Percentiles rank a stretch among this genome's conserved stretches.
Evolutionary conservation across 2,329 filamentous ascomycete species (phyloP).

Genomic region (Sphaceloma murrayae): DNA sequence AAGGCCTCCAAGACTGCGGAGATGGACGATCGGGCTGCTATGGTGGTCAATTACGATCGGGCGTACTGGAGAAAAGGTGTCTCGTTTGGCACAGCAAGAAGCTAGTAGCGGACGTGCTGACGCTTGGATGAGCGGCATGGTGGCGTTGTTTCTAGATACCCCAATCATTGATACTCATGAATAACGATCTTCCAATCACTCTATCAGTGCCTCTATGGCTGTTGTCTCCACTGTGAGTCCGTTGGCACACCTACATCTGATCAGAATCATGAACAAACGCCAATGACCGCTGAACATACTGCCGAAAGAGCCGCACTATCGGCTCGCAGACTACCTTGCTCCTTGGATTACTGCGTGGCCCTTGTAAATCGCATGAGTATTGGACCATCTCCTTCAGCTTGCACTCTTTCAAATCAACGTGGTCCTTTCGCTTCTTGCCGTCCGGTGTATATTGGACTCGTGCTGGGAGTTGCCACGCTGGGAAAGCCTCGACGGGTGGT

Average conservation of each 20-base stretch:
- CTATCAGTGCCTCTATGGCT: constrained; percentile 13
- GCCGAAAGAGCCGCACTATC: constrained; percentile 49
- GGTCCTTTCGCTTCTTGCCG: constrained; percentile 45
- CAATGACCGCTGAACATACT: constrained; percentile 35
- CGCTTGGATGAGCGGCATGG: background rate
- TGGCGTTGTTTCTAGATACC: constrained; percentile 1
- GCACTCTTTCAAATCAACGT: constrained; percentile 45
- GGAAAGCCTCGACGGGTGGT: constrained; percentile 46
- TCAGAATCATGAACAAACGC: constrained; percentile 19
- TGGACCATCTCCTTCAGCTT: constrained; percentile 51
- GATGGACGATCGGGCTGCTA: constrained; percentile 27
- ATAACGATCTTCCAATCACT: constrained; percentile 11
- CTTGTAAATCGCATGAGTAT: constrained; percentile 50
- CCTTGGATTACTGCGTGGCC: constrained; percentile 32
- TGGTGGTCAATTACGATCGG: constrained; percentile 52
- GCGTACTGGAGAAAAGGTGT: constrained; percentile 46
- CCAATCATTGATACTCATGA: background rate
- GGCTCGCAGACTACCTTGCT: constrained; percentile 45
- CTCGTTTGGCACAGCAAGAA: constrained; percentile 14
- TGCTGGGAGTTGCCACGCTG: constrained; percentile 41
- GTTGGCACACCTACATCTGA: constrained; percentile 37
- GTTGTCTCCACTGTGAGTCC: constrained; percentile 54
- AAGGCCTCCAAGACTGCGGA: constrained; percentile 23
- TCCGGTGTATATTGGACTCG: constrained; percentile 44
- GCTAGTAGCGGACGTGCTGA: background rate